Base-by-base conservation (phyloP, 208 protist genomes). In the Acanthamoeba castellanii region DNA sequence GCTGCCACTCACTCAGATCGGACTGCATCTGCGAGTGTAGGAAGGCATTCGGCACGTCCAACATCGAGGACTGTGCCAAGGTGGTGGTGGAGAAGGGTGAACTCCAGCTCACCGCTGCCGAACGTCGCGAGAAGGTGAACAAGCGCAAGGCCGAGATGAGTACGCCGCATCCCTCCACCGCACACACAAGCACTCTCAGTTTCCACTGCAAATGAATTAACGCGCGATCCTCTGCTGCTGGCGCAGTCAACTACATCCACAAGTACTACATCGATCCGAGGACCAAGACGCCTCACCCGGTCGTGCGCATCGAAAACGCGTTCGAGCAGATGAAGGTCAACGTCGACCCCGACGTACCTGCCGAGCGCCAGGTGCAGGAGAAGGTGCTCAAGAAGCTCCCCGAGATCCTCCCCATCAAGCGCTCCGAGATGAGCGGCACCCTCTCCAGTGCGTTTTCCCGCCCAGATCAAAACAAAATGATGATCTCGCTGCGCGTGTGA, bases 301-400 rank as follows among this genome's bases (percentile, higher is more conserved):
- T 85, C 27, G 78, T 85, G 78, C 37, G 78, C 47, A 85, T 85
- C 27, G 78, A 85, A 34, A 85, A 85, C n/a, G 78, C 78, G 18
- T 85, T 85, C 30, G 50, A 50, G 25, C 78, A 85, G 50, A 50
- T 85, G 37, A 85, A 85, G 50, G 57, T 85, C 45, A 85, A 50
- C n/a, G 78, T 85, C 4, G 78, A 85, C 20, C 78, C 78, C 13
- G 78, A 85, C 50, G 30, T 57, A 8, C 37, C 78, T n/a, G 78
- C 78, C 22, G 78, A 85, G 78, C 78, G 78, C n/a, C 78, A 85
- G 78, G 42, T 85, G 78, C 78, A 85, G 50, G 78, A 85, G 25
- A 85, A 85, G 78, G 78, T 85, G 37, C 78, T 85, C 42, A 85
- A 85, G 78, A 50, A 59, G 47, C 78, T 85, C 50, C 78, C 78